Conservation (phyloP, 2,329 filamentous ascomycete species). For the Colletotrichum higginsianum region DNA sequence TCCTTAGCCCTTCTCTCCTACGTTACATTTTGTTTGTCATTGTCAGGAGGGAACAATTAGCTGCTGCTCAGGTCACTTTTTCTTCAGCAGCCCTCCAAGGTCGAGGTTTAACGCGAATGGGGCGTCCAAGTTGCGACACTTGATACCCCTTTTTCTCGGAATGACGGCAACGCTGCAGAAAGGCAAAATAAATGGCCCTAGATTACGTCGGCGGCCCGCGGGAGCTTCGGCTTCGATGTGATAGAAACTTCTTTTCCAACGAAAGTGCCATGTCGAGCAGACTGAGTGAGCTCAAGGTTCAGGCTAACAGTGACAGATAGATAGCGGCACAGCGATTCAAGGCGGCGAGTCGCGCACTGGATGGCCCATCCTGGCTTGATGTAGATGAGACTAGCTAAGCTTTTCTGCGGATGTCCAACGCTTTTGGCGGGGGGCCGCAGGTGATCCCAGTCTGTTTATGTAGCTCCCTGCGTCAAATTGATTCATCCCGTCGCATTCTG, state of each 20-base stretch:
- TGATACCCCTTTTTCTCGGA: background rate
- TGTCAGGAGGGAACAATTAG: too few relatives aligned
- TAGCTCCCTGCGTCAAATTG: background rate
- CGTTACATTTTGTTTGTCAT: too few relatives aligned
- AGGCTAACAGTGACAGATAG: background rate
- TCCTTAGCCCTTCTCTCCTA: too few relatives aligned
- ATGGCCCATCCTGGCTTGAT: background rate
- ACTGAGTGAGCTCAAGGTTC: background rate
- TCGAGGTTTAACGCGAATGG: background rate
- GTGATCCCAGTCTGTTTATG: background rate
- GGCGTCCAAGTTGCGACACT: background rate
- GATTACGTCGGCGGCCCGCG: background rate
- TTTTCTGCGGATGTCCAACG: background rate
- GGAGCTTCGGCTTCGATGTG: background rate
- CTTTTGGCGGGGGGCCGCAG: background rate
- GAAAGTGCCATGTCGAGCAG: background rate
- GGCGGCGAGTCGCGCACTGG: background rate
- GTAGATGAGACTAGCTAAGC: constrained; percentile 11
- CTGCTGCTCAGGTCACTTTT: too few relatives aligned
- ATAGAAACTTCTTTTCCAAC: background rate
- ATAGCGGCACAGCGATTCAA: background rate
- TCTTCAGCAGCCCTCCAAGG: too few relatives aligned
- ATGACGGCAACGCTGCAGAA: background rate
- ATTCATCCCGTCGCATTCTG: background rate
- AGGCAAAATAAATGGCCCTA: background rate